These are phyloP conservation scores for Omphalea diandra DNA, from an alignment of 441 rosid species.

Conservation along the genomic window DNA sequence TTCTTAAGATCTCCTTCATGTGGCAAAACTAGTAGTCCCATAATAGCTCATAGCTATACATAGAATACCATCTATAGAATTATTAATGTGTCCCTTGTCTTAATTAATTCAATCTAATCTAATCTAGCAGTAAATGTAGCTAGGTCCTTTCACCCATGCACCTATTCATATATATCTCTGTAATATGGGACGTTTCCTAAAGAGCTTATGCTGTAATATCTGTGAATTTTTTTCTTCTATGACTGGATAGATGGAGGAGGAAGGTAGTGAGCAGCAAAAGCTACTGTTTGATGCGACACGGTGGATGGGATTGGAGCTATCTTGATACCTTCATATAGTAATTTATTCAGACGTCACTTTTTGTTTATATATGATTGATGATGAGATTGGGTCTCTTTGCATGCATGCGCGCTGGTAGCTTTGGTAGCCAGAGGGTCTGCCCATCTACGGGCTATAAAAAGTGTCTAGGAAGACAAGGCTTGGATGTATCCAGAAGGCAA, in stretches of 20 bases:
- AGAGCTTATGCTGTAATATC: too few species aligned
- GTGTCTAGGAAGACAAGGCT: constrained; percentile 10
- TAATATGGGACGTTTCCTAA: too few species aligned
- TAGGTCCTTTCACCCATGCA: too few species aligned
- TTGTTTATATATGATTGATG: constrained; percentile 23
- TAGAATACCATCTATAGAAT: neutral
- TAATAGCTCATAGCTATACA: neutral
- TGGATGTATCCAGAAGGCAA: constrained; percentile 13
- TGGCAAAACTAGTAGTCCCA: too few species aligned
- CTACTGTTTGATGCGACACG: constrained; percentile 12
- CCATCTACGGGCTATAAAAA: neutral
- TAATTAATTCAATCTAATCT: too few species aligned
- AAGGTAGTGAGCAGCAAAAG: neutral
- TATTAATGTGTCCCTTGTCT: too few species aligned
- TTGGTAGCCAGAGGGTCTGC: neutral
- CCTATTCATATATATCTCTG: too few species aligned
- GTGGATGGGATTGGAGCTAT: constrained; percentile 21
- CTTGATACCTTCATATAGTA: neutral
- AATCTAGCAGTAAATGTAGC: neutral
- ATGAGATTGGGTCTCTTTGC: constrained; percentile 21
- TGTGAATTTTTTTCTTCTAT: too few species aligned
- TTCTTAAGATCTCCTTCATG: constrained; percentile 24
- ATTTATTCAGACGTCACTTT: constrained; percentile 7
- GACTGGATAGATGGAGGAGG: constrained; percentile 20
- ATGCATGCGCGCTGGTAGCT: constrained; percentile 13